phyloP scores from a whole-genome alignment of 768 basidiomycete genomes.

The Tulasnella sp. region DNA sequence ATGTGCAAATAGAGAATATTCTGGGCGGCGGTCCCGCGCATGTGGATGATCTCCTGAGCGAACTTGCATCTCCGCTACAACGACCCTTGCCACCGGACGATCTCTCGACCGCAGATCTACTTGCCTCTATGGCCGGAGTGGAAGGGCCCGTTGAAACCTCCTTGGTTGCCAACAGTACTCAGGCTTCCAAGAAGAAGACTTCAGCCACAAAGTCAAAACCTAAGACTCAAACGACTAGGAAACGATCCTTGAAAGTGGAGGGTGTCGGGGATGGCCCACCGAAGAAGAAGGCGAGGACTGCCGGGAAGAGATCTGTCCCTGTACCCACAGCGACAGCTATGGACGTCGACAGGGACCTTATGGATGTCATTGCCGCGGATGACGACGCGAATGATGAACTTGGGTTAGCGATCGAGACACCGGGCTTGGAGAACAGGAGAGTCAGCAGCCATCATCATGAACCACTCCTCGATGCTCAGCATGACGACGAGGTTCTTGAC shows the following conservation, averaged over 20 bases:
- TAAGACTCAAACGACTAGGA: background rate
- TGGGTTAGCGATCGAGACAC: background rate
- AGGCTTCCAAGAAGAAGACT: background rate
- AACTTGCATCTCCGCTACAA: background rate
- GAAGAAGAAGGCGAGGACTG: conserved; percentile 1
- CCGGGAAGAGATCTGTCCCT: background rate
- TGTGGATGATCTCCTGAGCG: background rate
- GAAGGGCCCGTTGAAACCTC: background rate
- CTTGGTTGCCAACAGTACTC: background rate
- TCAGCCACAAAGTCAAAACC: background rate
- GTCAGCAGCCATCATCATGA: background rate
- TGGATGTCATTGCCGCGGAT: conserved; percentile 8
- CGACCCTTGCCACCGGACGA: background rate
- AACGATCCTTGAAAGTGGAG: background rate
- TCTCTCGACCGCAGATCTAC: background rate
- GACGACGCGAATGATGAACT: background rate
- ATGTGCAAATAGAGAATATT: background rate
- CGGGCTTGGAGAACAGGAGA: background rate
- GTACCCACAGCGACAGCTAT: background rate
- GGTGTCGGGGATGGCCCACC: conserved; percentile 5
- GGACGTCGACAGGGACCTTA: conserved; percentile 4
- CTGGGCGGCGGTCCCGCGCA: background rate
- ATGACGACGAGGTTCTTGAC: conserved; percentile 12
- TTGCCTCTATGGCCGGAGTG: background rate
- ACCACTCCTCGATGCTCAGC: conserved; percentile 24